Evolutionary conservation across 2,329 filamentous ascomycete genomes (phyloP), one percentile per base, ranked within the genome.

Genomic region (Ophiostoma piceae): DNA sequence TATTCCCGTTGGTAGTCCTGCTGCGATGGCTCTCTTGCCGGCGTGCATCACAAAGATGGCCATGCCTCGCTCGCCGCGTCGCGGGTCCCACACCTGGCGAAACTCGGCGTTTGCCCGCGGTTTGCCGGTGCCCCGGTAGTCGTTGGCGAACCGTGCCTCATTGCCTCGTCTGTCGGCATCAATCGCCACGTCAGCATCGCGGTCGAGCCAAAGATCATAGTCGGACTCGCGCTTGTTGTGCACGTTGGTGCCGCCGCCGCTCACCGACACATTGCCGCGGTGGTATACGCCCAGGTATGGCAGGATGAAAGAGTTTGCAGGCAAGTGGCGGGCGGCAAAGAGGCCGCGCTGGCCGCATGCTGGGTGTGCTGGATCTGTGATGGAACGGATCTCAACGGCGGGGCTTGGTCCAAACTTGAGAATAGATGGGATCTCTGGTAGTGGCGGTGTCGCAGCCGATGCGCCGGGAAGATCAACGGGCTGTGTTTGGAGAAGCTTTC

Each of bases 141-240:
- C 88, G 75, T 90, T 90, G 65, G 89, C 82, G 74, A 88, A 90
- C 11, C 88, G 80, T 1, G 85, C 87, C 78, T 90, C 88, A 74
- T 89, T 90, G 12, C 88, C 88, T 68, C 78, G 78, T 51, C 75
- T 76, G 19, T 80, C 83, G 3, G 88, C 88, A 74, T 90, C 88
- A 3, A 90, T 84, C 2, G 87, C 87, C 0, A 88, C 79, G 19
- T 83, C 84, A 0, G 78, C 80, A 26, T 84, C 86, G 26, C 82
- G 80, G 77, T 88, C 86, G 26, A 90, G 79, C 82, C 86, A 88
- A 35, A 90, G 79, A 75, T 90, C 88, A 75, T 90, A 90, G 78
- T 90, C 85, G 7, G 84, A 86, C 16, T 75, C 70, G n/a, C 79
- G 78, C 72, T 84, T 70, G 69, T 72, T 71, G 41, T 74, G 69